Conservation (phyloP, 106 monocot genomes). For the Agapanthus africanus region DNA sequence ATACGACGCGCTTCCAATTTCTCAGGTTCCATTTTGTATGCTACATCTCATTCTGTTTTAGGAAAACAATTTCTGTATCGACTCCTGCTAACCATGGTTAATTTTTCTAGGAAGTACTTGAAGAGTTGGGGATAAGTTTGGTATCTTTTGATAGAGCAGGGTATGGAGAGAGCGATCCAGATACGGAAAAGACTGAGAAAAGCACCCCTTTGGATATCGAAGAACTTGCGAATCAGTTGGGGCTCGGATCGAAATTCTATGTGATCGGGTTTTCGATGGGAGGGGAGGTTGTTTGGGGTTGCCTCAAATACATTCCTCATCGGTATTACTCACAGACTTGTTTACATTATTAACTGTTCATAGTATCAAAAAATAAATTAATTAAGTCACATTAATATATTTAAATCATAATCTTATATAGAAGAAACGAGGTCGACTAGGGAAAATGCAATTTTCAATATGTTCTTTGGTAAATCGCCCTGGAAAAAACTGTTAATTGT, state of each 20-base stretch:
- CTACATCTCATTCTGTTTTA: too few species aligned
- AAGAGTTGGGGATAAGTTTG: constrained; percentile 54
- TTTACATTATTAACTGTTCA: too few species aligned
- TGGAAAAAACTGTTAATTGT: too few species aligned
- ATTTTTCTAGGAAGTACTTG: constrained; percentile 48
- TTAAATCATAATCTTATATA: too few species aligned
- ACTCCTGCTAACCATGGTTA: too few species aligned
- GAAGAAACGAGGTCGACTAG: too few species aligned
- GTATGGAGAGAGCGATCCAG: constrained; percentile 96
- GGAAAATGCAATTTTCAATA: too few species aligned
- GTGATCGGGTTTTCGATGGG: constrained; percentile 82
- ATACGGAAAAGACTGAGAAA: constrained; percentile 44
- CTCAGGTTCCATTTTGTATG: constrained; percentile 39
- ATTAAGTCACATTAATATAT: too few species aligned
- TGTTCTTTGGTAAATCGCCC: too few species aligned
- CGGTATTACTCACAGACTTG: too few species aligned
- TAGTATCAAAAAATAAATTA: too few species aligned
- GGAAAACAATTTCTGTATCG: too few species aligned
- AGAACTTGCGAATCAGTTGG: constrained; percentile 66
- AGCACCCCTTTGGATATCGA: constrained; percentile 74
- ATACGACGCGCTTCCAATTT: constrained; percentile 41
- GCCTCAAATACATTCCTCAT: constrained; percentile 81
- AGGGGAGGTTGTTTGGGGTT: constrained; percentile 65
- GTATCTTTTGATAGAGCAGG: constrained; percentile 78
- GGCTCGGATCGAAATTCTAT: constrained; percentile 57